Base-by-base conservation (phyloP, 768 basidiomycete species). In the Mycena latifolia region DNA sequence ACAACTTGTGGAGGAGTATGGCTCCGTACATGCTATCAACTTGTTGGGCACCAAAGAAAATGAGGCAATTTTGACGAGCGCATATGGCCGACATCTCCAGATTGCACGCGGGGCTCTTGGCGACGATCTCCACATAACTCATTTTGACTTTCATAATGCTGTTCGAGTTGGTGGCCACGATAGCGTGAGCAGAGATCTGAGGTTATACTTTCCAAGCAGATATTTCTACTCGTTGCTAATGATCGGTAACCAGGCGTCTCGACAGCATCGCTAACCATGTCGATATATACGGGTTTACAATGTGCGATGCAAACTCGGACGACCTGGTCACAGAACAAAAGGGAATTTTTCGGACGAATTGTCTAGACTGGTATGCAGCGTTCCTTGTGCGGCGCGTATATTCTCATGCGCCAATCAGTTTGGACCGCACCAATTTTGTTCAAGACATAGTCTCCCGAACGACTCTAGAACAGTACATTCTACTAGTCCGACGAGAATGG, bases 361-460 rank as follows among this genome's bases (percentile, higher is more conserved):
- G 98, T 73, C 80, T 98, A 55, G 97, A 98, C 75, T 98, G 95
- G 96, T 95, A 72, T 67, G 78, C 65, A 11, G 24, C n/a, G 60
- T 52, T 55, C 61, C 11, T 46, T n/a, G 22, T 10, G 14, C 9
- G 2, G 24, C 10, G 1, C 37, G 15, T 22, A n/a, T 25, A 22
- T 62, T 55, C 35, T 52, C 43, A 55, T 37, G n/a, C 31, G 28
- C 28, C 63, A 10, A 65, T 53, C 72, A 98, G 98, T 77, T 81
- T 99, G 69, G 97, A 99, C 73, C 90, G 98, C 41, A 99, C 98
- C 5, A 99, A 99, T 77, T 97, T 98, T 70, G 91, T 98, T 1
- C 94, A 99, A 78, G 97, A 99, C 73, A 95, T 98, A 71, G 82
- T 98, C 47, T 97, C 96, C 5, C 87, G 92, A 15, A 86, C 86